Base-by-base conservation (phyloP, 2,329 filamentous ascomycete species). In the Verticillium albo-atrum region DNA sequence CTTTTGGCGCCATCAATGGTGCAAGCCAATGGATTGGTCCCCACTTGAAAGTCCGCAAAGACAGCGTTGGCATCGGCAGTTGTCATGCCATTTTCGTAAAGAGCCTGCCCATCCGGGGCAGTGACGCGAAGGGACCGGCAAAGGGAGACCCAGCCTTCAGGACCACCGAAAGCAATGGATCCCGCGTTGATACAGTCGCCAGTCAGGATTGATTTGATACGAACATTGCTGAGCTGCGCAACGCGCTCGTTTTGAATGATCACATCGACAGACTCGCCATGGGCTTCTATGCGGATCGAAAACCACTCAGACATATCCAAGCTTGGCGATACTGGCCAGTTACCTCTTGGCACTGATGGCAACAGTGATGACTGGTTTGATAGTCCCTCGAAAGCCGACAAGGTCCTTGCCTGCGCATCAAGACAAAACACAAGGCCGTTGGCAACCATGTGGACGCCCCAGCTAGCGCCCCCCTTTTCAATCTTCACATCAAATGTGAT, bases 371-470 rank as follows among this genome's bases (percentile, higher is more conserved):
- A 55, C 14, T 54, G 52, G 20, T 61, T 55, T 0, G 60, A 53
- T 14, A 61, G 9, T 4, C 60, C 60, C 15, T 61, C 60, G 27
- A 54, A 57, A 0, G 58, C 60, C 3, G 50, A 26, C 6, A 61
- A 55, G 34, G 50, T 56, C 27, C 57, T 47, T 4, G 51, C 37
- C 6, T 53, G 51, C 4, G 32, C 4, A 15, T 61, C 60, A 10
- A 61, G 58, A 27, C 60, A 61, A 17, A 61, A 57, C 55, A 61
- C 52, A 15, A 61, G 30, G 20, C 60, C 60, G 55, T 61, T 61
- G 26, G 60, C 58, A 6, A 61, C 58, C 60, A 60, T 61, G n/a
- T 60, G 60, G 25, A 61, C 58, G 7, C 60, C 60, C 60, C 60
- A 61, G 3, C 60, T 61, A 14, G 60, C 58, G 2, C 60, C 60